These are phyloP conservation scores for Cladosporium oxysporum DNA, from an alignment of 2,329 filamentous ascomycete genomes.

Conservation along the genomic window DNA sequence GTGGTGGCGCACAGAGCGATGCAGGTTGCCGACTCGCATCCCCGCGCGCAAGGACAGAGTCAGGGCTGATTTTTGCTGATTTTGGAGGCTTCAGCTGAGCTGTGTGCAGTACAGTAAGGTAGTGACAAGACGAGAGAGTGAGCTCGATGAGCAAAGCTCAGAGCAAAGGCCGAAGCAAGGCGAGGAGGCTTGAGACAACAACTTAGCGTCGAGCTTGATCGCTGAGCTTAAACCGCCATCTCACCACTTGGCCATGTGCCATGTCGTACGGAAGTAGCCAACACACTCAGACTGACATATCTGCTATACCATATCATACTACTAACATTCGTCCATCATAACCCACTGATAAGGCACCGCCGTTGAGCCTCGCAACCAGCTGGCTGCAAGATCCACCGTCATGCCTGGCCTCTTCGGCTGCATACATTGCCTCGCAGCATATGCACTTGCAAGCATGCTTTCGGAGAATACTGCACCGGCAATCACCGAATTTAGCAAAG, in stretches of 20 bases:
- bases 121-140: not conserved
- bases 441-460: conserved; percentile 6
- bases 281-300: not conserved
- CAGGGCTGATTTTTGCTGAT: conserved; percentile 1
- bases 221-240: conserved; percentile 16
- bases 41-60: conserved; percentile 6
- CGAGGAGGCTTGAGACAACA: not conserved
- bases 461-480: conserved; percentile 21
- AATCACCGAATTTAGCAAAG: conserved; percentile 19
- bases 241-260: not conserved
- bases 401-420: conserved; percentile 11
- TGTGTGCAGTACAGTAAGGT: not conserved
- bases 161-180: no score
- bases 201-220: conserved; percentile 17
- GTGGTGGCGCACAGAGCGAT: conserved; percentile 13
- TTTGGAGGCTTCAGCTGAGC: not conserved
- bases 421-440: conserved; percentile 7
- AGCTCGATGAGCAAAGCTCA: not conserved
- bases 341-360: conserved; percentile 1
- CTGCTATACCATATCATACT: not conserved
- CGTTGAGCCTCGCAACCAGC: conserved; percentile 1
- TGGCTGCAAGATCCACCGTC: conserved; percentile 9
- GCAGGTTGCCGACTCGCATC: conserved; percentile 16
- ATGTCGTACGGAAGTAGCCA: not conserved
- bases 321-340: not conserved